Base-by-base conservation (phyloP, 257 asterid genomes). In the Petunia axillaris region DNA sequence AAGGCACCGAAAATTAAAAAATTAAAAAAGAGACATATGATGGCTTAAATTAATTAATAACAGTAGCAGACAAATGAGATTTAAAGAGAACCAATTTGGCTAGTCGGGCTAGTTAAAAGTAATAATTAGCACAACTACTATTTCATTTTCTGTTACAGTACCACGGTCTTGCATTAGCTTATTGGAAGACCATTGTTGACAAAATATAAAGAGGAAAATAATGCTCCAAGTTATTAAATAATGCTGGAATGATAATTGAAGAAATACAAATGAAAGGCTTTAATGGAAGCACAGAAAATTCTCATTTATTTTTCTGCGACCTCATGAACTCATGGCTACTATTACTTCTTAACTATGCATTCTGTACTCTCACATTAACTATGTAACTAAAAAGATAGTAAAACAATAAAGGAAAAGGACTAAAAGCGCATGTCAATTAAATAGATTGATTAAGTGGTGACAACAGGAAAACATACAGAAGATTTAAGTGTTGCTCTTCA, bases 131-230 rank as follows among this genome's bases (percentile, higher is more conserved):
- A 38, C 48, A 11, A 64, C 14, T 14, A 38, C 4, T 13, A 38
- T 37, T 38, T 64, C 50, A 39, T 11, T 25, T 25, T 25, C 35
- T 64, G 9, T 13, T 39, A 38, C 35, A 11, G 4, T 37, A 64
- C 2, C 38, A 4, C 37, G 15, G 25, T 64, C 9, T 13, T 3
- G 1, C 14, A 64, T 64, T 64, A 64, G 73, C 48, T 73, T 35
- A 71, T 48, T 71, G 35, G 58, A 35, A 16, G 59, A 5, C 39
- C 55, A 46, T 70, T 70, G 44, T 35, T 71, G 77, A 55, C 3
- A 46, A 71, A 46, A 71, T 71, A 60, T 62, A 71, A 46, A 46
- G 76, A 46, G 44, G 62, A 50, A 44, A 50, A 36, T 43, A 73
- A 73, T 25, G 13, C 78, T 48, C 60, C 60, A 71, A 48, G 35